Evolutionary conservation across 2,329 filamentous ascomycete genomes (phyloP).

Genomic region (Fusarium verticillioides): DNA sequence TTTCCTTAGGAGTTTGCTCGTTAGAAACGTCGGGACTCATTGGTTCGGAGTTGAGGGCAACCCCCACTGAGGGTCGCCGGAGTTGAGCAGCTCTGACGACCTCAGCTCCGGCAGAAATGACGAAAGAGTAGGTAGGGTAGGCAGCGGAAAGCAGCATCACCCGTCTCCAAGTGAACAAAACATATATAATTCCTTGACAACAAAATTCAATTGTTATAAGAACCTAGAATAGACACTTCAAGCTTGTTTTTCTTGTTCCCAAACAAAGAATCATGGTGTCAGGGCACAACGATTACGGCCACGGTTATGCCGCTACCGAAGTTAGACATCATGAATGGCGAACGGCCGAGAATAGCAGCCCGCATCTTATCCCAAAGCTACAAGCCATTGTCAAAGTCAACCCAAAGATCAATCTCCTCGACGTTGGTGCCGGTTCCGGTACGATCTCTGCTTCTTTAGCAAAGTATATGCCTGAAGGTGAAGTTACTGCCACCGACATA

Average conservation of each 20-base stretch:
- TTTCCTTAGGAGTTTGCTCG: neutral
- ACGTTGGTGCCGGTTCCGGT: constrained; percentile 62
- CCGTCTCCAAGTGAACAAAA: no score
- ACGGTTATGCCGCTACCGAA: constrained; percentile 42
- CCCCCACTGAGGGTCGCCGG: neutral
- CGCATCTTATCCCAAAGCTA: constrained; percentile 56
- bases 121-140: neutral
- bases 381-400: constrained; percentile 37
- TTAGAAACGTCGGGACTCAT: neutral
- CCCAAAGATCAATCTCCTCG: constrained; percentile 54
- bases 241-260: neutral
- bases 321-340: constrained; percentile 51
- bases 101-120: constrained; percentile 8
- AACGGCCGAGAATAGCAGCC: constrained; percentile 56
- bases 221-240: neutral
- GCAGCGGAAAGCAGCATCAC: neutral
- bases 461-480: constrained; percentile 53
- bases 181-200: neutral
- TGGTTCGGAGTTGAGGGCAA: constrained; percentile 1
- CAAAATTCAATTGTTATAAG: neutral
- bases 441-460: constrained; percentile 59
- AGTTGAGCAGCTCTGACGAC: constrained; percentile 5
- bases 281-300: constrained; percentile 43
- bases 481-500: constrained; percentile 48
- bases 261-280: constrained; percentile 27